Conservation (phyloP, 202 grass and related monocot species). For the Carex arenaria region DNA sequence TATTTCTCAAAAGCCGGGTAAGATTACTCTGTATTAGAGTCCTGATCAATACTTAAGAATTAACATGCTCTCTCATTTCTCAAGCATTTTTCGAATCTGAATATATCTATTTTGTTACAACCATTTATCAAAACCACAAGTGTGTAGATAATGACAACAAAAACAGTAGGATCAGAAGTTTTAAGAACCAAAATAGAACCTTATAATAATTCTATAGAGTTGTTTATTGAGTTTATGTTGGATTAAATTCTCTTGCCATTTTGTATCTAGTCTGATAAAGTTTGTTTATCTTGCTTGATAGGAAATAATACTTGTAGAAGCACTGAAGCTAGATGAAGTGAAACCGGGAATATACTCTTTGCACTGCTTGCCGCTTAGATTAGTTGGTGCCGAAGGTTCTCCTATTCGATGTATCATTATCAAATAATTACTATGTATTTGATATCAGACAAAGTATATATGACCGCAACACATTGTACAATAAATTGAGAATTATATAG, state of each 20-base stretch:
- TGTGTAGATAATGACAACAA: not conserved
- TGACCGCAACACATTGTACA: not conserved
- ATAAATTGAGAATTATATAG: not conserved
- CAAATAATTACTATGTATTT: constrained; percentile 32
- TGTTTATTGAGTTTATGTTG: not conserved
- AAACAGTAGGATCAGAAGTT: not conserved
- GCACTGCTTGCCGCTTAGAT: constrained; percentile 76
- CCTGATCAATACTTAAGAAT: not conserved
- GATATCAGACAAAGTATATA: constrained; percentile 9
- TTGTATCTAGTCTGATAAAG: not conserved
- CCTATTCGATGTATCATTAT: constrained; percentile 88
- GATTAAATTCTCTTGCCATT: not conserved
- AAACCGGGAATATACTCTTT: constrained; percentile 62
- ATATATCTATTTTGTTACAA: constrained; percentile 17
- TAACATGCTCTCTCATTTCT: not conserved
- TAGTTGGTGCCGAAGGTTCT: constrained; percentile 69
- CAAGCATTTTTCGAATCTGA: not conserved
- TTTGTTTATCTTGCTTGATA: constrained; percentile 20
- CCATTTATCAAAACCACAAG: constrained; percentile 5
- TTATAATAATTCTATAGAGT: not conserved
- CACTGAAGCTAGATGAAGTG: constrained; percentile 62
- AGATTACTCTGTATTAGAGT: constrained; percentile 6
- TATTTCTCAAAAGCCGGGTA: constrained; percentile 77
- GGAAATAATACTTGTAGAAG: constrained; percentile 88
- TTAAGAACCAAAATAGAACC: not conserved